Evolutionary conservation across 805 yeast species (phyloP), one percentile per base, ranked within the genome.

Genomic region (Barnettozyma sp.): DNA sequence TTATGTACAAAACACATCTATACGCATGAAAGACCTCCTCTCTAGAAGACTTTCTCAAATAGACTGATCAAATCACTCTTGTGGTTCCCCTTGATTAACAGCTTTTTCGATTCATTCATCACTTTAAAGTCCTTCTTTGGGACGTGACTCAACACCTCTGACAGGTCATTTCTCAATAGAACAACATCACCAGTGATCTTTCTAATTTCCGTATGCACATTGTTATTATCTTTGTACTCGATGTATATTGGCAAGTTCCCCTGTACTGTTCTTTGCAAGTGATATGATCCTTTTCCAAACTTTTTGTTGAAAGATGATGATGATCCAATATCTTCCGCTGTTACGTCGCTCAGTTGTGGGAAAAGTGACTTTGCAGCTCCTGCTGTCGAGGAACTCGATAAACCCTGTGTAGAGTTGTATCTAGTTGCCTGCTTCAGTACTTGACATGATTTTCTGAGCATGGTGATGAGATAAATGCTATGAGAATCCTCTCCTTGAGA

Each of bases 181-280:
- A 67, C 56, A 11, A 76, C 65, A 55, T 82, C 78, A 6, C 96
- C 96, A 40, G 68, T 61, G 34, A 86, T 68, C 41, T 74, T 73
- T 54, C 82, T 76, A 19, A 86, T 67, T 52, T 84, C 87, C 0
- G 96, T 86, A 49, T 72, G 71, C n/a, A 68, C 60, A 11, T 66
- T 64, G 41, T 76, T 78, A 17, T 77, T 73, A 41, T 75, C 73
- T 54, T 77, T 83, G 43, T 67, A 58, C 43, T 82, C 85, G 35
- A 71, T 66, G 60, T 86, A 86, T 2, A 86, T 82, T n/a, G 95
- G 95, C 54, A 87, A 65, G 53, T 81, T 76, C 5, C 90, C 86
- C 31, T 62, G 66, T 12, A 69, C 59, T 7, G 84, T 68, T 55
- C 81, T 76, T 28, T 49, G 52, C 10, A 65, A 45, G 38, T 45